Conservation (phyloP, 106 monocot genomes). For the Allium cepa region DNA sequence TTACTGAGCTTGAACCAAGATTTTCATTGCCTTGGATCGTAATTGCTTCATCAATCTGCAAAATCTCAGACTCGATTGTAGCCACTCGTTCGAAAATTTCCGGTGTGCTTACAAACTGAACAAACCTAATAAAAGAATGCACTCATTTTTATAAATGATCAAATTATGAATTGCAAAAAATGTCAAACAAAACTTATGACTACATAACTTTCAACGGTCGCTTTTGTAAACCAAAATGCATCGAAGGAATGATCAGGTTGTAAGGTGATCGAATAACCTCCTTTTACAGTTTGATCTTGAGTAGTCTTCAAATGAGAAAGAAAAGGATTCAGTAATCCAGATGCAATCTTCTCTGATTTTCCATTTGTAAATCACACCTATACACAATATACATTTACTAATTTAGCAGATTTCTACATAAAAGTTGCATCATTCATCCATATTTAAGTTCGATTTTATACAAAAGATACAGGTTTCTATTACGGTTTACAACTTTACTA, state of each 20-base stretch:
- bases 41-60: conserved; percentile 67
- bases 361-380: conserved; percentile 87
- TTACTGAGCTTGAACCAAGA: conserved; percentile 31
- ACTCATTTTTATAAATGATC: not conserved
- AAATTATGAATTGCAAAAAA: not conserved
- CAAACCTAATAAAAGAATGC: conserved; percentile 30
- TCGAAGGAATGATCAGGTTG: conserved; percentile 16
- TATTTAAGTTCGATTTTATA: too few relatives aligned
- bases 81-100: conserved; percentile 72
- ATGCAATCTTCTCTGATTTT: conserved; percentile 64
- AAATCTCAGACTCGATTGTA: conserved; percentile 60
- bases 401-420: too few relatives aligned
- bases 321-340: conserved; percentile 73
- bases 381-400: not conserved
- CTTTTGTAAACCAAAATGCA: conserved; percentile 74
- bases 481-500: too few relatives aligned
- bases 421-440: too few relatives aligned
- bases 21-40: conserved; percentile 51
- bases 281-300: conserved; percentile 67
- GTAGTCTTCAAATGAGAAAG: conserved; percentile 68
- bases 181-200: not conserved
- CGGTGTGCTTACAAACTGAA: conserved; percentile 83
- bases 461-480: too few relatives aligned
- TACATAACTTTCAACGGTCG: conserved; percentile 51
- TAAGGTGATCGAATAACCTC: conserved; percentile 83